Evolutionary conservation across 352 stramenopile genomes (phyloP).

Genomic region (Pythium dissimile): DNA sequence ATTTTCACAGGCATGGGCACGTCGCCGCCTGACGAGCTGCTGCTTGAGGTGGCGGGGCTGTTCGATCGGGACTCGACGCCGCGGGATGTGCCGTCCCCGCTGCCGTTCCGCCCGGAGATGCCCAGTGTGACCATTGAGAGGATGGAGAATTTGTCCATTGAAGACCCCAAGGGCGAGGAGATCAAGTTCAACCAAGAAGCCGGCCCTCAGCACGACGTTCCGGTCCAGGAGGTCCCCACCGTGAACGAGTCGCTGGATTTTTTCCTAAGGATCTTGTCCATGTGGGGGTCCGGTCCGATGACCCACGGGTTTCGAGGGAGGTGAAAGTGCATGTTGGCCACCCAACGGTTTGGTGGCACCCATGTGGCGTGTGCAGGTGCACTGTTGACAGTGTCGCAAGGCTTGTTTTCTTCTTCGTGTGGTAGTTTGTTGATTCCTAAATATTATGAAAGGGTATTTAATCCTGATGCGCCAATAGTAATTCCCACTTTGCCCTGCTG

Average conservation of each 20-base stretch:
- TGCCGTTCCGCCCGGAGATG: conserved; percentile 7
- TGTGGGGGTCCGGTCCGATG: conserved; percentile 7
- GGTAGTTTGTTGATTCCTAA: conserved; percentile 5
- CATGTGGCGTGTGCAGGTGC: conserved; percentile 7
- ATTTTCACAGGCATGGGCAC: conserved; percentile 12
- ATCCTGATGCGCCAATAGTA: no score
- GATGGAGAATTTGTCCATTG: conserved; percentile 11
- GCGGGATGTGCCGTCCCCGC: neutral
- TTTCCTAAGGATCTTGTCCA: conserved; percentile 4
- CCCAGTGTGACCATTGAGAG: conserved; percentile 8
- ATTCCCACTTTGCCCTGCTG: no score
- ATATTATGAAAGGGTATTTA: conserved; percentile 6
- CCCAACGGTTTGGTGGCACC: no score
- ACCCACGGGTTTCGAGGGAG: no score
- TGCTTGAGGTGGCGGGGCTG: conserved; percentile 1
- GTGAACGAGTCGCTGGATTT: conserved; percentile 11
- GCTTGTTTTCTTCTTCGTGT: neutral
- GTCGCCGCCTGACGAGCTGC: conserved; percentile 5
- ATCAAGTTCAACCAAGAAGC: conserved; percentile 5
- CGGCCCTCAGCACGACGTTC: neutral
- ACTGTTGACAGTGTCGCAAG: conserved; percentile 5
- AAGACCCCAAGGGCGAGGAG: conserved; percentile 7
- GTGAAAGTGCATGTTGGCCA: no score
- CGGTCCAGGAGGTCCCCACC: neutral
- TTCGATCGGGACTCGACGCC: conserved; percentile 11